Evolutionary conservation across 345 rosid species (phyloP), one percentile per base, ranked within the genome.

Genomic region (Eutrema japonicum): DNA sequence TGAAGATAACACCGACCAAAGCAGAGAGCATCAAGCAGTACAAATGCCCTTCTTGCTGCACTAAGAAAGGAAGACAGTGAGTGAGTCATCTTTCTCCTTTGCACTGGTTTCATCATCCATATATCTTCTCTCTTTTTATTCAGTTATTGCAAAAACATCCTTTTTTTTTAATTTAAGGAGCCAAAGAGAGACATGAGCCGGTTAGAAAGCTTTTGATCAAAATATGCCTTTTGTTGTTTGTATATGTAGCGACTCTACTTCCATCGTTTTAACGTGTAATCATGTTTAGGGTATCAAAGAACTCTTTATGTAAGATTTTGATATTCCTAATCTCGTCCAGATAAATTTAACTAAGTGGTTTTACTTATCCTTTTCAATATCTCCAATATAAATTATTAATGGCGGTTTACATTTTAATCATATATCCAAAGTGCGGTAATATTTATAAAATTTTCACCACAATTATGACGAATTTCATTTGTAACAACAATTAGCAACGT

Each of bases 21-120:
- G 97, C 98, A 6, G 95, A 89, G 61, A 83, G 71, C 66, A 89
- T 94, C 68, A 88, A 86, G 85, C 94, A 89, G 48, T 94, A 91
- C 83, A 94, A 89, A 81, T 91, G 97, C 73, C 90, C 97, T 12
- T 77, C 91, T 52, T 89, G 97, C 84, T 83, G 86, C 82, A 65
- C 83, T 52, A 93, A 89, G 79, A 89, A 86, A 84, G 83, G 76
- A 51, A 85, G 83, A 67, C 83, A 76, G 64, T 54, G 68, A 47
- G 16, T 14, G 55, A 68, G 37, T 42, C 14, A 43, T 7, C 10
- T 8, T 9, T 38, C 60, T 51, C 43, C 33, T 35, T 22, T 33
- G 7, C 27, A 8, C 30, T 8, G 29, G 52, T 48, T 48, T 8
- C 58, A 7, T 46, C 58, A 7, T 46, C 58, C 11, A 36, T 27